A percentile compares a stretch with the other conserved stretches of the same genome.
These are phyloP conservation scores for Alternaria longipes DNA, from an alignment of 2,329 filamentous ascomycete genomes.

Conservation along the genomic window DNA sequence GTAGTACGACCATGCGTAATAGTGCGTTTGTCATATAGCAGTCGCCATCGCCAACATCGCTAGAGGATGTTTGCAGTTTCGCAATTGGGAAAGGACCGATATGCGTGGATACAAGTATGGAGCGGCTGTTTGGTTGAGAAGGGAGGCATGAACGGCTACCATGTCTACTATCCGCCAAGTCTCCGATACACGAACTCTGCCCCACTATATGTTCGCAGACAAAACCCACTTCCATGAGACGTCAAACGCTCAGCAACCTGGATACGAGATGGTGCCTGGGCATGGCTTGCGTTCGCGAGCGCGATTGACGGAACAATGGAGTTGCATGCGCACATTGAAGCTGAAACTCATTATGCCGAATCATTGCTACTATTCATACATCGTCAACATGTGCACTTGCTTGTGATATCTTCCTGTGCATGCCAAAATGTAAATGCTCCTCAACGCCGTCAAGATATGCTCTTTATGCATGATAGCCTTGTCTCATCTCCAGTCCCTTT, in stretches of 20 bases:
- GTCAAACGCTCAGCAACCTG: conserved; percentile 1
- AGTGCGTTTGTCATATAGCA: conserved; percentile 7
- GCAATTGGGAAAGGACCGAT: conserved; percentile 4
- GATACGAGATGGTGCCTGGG: not conserved
- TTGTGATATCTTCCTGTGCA: conserved; percentile 13
- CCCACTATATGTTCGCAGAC: not conserved
- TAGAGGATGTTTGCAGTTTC: not conserved
- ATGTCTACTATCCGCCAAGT: conserved; percentile 8
- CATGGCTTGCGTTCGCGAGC: not conserved
- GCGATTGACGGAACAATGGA: not conserved
- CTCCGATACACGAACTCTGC: conserved; percentile 4
- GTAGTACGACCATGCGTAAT: not conserved
- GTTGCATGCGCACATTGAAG: not conserved
- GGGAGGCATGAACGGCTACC: conserved; percentile 4
- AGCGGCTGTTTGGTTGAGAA: conserved; percentile 3
- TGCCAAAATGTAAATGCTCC: conserved; percentile 2
- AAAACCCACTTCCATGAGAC: not conserved
- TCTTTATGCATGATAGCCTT: not conserved
- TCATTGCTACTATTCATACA: conserved; percentile 28
- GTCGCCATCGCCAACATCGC: not conserved
- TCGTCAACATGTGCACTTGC: conserved; percentile 19
- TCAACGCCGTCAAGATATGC: conserved; percentile 16
- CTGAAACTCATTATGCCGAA: not conserved
- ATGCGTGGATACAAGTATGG: conserved; percentile 2
- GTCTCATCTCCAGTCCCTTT: not conserved